Evolutionary conservation across 306 rosid species (phyloP), one percentile per base, ranked within the genome.

Genomic region (Quercus variabilis): DNA sequence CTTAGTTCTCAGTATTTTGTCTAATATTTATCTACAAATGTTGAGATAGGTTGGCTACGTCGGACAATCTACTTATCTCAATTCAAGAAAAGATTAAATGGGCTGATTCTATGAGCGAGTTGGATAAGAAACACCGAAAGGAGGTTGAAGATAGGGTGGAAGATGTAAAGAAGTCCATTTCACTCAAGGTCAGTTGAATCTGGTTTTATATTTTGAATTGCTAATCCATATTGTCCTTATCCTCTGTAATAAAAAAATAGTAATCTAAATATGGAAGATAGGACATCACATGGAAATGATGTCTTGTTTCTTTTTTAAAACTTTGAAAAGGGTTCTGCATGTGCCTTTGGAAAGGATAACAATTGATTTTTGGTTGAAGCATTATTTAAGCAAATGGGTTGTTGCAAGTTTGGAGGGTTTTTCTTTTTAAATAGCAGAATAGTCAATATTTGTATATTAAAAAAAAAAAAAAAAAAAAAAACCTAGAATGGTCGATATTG

Each of bases 11-110:
- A 20, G 63, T 13, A 5, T 56, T 17, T 5, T 74, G 31, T 60
- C 68, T 62, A 52, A 73, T 28, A 63, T 74, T 65, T 74, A 54
- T 71, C 67, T 62, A 30, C 86, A 77, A 67, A 49, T 80, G 79
- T 79, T 81, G 80, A 84, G 73, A 18, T 82, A 94, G 99, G 99
- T 82, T 92, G 88, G 67, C 85, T 83, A 92, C 95, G 5, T 94
- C 99, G 51, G 94, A 91, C 84, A 86, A 86, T 73, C 83, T 94
- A 78, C 97, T 92, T 71, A 86, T 85, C 74, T 86, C 99, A 69
- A 94, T 94, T 81, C 97, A 94, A 89, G 97, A 94, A 70, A 94
- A 91, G 91, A 94, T 94, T 52, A 94, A 87, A 84, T 94, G 99
- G 97, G 97, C 99, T 46, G 97, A 92, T 85, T 71, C 87, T 18